Evolutionary conservation across 352 stramenopile species (phyloP), one percentile per base, ranked within the genome.

Genomic region (Phytophthora citrophthora): DNA sequence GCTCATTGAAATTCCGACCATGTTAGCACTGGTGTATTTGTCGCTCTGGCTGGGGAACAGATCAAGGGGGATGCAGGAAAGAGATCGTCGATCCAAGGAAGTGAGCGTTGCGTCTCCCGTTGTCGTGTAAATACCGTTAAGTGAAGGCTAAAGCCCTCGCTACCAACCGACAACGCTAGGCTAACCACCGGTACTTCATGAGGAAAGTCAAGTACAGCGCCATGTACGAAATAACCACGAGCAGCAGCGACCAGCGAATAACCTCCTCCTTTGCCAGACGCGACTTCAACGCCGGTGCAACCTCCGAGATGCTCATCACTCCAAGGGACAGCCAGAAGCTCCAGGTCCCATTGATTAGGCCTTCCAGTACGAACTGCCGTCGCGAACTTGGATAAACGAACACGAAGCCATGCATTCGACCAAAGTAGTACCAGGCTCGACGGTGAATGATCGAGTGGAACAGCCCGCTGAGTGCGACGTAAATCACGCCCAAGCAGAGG

Each of bases 331-430:
- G 54, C 41, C 68, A 72, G 47, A 91, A 86, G 69, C 83, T 89
- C 79, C 79, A 91, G 7, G 59, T 67, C 39, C 83, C 83, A 62
- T 86, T 77, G 13, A 88, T 29, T 12, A 91, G 43, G 0, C 83
- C 83, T 45, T 91, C 83, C 44, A 91, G 55, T 41, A 86, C 70
- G 29, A 91, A 91, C 61, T 91, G 83, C 16, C 81, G 81, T 5
- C 81, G 76, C 1, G 71, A 81, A 36, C 72, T 87, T 34, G 83
- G 83, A 48, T 91, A 82, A 52, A 89, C 70, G 16, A 91, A 79
- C 24, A 84, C 73, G 24, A 91, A 61, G 6, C 83, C 83, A 46
- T 83, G 68, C 44, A 82, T 48, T 27, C 70, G 74, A 27, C 80
- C 74, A 20, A 74, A 86, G 61, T 87, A 85, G 57, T 88, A 86